A percentile compares a stretch with the other conserved stretches of the same genome.
These are phyloP conservation scores for Asterella californica DNA, from an alignment of 225 moss, liverwort and hornwort species.

Conservation along the genomic window DNA sequence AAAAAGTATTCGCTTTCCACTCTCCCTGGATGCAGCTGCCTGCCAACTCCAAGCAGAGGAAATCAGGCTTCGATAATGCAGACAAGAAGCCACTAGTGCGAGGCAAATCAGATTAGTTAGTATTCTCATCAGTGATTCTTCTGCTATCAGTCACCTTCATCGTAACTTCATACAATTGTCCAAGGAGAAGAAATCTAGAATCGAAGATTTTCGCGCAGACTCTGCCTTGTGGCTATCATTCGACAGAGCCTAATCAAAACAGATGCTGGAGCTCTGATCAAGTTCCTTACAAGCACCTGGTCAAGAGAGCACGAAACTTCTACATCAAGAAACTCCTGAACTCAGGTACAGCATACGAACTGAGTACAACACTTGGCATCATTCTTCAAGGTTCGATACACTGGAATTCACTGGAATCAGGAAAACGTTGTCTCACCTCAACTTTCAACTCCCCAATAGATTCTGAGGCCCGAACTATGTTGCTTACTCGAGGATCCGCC, in stretches of 20 bases:
- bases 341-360: background rate
- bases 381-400: background rate
- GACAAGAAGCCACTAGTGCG: background rate
- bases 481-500: slow-evolving; percentile 79
- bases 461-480: slow-evolving; percentile 80
- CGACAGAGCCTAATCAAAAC: too few species aligned
- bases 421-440: slow-evolving; percentile 48
- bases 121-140: too few species aligned
- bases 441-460: slow-evolving; percentile 85
- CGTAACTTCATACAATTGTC: background rate
- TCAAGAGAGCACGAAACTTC: background rate
- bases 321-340: background rate
- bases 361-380: background rate
- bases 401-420: background rate
- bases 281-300: background rate
- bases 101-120: background rate
- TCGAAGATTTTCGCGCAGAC: too few species aligned
- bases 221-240: too few species aligned
- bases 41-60: slow-evolving; percentile 22
- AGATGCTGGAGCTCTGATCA: background rate
- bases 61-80: background rate
- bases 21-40: slow-evolving; percentile 73
- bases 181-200: background rate
- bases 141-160: background rate
- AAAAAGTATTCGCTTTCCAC: slow-evolving; percentile 70